These are phyloP conservation scores for Piromyces finnis DNA, from an alignment of 192 early-diverging fungal species.

Conservation along the genomic window DNA sequence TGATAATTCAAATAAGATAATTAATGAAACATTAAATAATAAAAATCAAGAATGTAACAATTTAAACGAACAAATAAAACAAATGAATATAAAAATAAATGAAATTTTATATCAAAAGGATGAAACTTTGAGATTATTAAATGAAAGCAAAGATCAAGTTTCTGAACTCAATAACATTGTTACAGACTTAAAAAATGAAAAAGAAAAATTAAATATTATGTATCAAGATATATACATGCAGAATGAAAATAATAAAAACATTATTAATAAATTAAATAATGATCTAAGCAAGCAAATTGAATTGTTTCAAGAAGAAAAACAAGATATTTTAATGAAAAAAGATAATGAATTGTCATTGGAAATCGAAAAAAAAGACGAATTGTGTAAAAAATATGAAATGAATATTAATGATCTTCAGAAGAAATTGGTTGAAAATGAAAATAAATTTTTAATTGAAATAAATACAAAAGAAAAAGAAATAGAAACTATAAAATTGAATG, in stretches of 20 bases:
- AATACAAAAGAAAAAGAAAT: not conserved
- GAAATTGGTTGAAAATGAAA: not conserved
- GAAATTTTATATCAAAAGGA: not conserved
- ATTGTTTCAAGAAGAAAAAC: not conserved
- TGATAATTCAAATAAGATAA: not conserved
- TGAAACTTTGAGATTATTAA: not conserved
- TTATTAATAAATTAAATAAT: not conserved
- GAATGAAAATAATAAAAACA: not conserved
- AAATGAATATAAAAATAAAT: not conserved
- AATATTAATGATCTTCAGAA: not conserved
- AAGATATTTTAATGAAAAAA: not conserved
- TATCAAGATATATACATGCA: not conserved
- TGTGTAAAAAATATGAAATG: not conserved
- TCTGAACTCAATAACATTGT: not conserved
- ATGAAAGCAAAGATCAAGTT: not conserved
- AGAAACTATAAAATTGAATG: not conserved
- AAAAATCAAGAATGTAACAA: not conserved
- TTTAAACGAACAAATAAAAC: not conserved
- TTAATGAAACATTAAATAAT: not conserved
- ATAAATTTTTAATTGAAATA: not conserved
- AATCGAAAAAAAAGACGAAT: not conserved
- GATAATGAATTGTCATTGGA: not conserved
- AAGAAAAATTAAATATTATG: not conserved
- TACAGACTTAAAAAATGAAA: not conserved
- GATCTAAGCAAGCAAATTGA: not conserved